Percentiles rank a stretch among this genome's conserved stretches.
Conservation (phyloP, 2,329 filamentous ascomycete species). For the Coleophoma crateriformis region DNA sequence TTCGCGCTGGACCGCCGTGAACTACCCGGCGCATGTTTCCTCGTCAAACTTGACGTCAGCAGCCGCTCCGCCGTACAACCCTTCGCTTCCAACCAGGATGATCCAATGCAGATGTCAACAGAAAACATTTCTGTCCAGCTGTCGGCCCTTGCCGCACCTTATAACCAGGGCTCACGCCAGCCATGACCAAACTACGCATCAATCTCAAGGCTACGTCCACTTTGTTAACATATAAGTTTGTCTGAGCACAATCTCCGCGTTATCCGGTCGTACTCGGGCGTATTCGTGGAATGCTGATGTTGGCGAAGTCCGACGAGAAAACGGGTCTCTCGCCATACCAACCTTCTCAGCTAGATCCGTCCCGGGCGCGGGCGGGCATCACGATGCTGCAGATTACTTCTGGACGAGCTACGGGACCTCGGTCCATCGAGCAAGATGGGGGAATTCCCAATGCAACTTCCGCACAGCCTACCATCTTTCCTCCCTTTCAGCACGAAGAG, state of each 20-base stretch:
- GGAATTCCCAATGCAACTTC: background rate
- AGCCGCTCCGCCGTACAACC: too few species aligned
- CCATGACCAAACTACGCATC: background rate
- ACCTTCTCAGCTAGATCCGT: too few species aligned
- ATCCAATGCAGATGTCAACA: too few species aligned
- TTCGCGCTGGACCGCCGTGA: too few species aligned
- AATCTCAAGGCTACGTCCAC: background rate
- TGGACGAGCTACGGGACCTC: background rate
- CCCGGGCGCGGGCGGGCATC: background rate
- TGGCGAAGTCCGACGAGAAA: background rate
- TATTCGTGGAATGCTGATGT: background rate
- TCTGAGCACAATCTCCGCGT: background rate
- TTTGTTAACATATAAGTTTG: background rate
- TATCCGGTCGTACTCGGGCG: background rate
- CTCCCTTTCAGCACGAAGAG: slow-evolving; percentile 1
- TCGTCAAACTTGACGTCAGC: too few species aligned
- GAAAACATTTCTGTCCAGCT: too few species aligned
- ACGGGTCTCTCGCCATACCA: background rate
- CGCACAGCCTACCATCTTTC: slow-evolving; percentile 1
- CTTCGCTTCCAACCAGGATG: too few species aligned
- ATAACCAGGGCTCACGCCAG: too few species aligned
- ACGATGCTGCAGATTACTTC: background rate
- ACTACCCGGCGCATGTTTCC: too few species aligned
- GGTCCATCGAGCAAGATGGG: background rate
- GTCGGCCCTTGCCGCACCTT: too few species aligned